These are phyloP conservation scores for Falciphora oryzae DNA, from an alignment of 2,329 filamentous ascomycete genomes.

Conservation along the genomic window DNA sequence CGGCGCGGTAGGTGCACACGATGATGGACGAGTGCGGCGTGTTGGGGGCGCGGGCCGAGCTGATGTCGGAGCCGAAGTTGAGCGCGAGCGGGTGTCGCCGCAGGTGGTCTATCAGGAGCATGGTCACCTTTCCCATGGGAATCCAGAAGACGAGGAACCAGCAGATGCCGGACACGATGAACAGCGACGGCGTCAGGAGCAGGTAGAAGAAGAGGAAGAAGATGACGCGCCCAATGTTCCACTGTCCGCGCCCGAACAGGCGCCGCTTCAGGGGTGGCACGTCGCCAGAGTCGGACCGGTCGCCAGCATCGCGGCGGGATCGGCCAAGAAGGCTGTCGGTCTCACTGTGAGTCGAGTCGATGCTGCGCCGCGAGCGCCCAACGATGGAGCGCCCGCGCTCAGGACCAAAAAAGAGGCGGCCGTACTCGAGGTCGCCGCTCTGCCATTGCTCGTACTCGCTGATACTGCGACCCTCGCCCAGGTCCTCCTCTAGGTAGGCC, in stretches of 20 bases:
- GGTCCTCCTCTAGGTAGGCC: constrained; percentile 87
- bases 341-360: constrained; percentile 79
- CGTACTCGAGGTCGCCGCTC: constrained; percentile 92
- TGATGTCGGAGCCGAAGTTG: constrained; percentile 83
- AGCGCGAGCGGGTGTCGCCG: constrained; percentile 87
- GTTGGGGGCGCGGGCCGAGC: constrained; percentile 64
- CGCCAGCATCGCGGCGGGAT: constrained; percentile 42
- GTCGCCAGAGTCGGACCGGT: constrained; percentile 26
- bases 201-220: constrained; percentile 98
- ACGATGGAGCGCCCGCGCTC: constrained; percentile 71
- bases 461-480: constrained; percentile 93
- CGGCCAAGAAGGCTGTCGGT: constrained; percentile 80
- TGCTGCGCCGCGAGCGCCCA: constrained; percentile 78
- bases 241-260: constrained; percentile 90
- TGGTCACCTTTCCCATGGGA: constrained; percentile 93
- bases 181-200: constrained; percentile 77
- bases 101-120: constrained; percentile 85
- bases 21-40: constrained; percentile 79
- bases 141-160: constrained; percentile 98
- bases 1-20: constrained; percentile 93
- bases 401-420: constrained; percentile 91
- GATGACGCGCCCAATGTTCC: constrained; percentile 89
- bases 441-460: constrained; percentile 99
- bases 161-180: constrained; percentile 81
- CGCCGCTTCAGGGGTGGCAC: constrained; percentile 62